phyloP scores from a whole-genome alignment of 2,329 filamentous ascomycete species.

The Emmonsiellopsis sp. region DNA sequence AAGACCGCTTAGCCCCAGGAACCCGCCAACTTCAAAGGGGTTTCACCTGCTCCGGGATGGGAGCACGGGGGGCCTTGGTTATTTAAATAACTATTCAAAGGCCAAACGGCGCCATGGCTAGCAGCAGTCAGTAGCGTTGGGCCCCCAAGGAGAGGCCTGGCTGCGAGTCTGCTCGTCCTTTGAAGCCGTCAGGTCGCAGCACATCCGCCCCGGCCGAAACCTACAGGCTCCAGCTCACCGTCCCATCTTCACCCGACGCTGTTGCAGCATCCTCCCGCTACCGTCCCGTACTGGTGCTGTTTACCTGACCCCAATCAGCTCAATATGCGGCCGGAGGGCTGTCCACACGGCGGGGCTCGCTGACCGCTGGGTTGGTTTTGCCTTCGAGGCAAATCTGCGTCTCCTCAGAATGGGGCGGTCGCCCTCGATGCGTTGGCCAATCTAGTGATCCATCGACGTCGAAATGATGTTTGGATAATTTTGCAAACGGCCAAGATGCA shows the following conservation, averaged over 20 bases:
- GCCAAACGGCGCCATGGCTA: background rate
- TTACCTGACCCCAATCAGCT: background rate
- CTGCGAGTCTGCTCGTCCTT: background rate
- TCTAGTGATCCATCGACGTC: background rate
- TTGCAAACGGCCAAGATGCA: background rate
- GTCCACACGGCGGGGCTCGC: background rate
- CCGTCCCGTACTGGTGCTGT: background rate
- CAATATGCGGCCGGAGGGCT: background rate
- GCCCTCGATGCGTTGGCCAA: background rate
- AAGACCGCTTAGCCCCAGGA: background rate
- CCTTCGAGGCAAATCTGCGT: background rate
- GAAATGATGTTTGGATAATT: background rate
- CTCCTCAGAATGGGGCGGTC: background rate
- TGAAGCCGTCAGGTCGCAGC: background rate
- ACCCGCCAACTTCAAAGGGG: slow-evolving; percentile 1
- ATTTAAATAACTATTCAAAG: background rate
- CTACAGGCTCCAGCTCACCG: background rate
- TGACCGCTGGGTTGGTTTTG: background rate
- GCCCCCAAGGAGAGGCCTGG: background rate
- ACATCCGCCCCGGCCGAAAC: background rate
- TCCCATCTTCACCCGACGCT: background rate
- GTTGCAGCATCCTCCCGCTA: background rate
- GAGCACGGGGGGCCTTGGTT: background rate
- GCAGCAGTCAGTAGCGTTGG: background rate
- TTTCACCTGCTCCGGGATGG: background rate